Conservation (phyloP, 768 basidiomycete genomes). For the Leucocoprinus leucothites region DNA sequence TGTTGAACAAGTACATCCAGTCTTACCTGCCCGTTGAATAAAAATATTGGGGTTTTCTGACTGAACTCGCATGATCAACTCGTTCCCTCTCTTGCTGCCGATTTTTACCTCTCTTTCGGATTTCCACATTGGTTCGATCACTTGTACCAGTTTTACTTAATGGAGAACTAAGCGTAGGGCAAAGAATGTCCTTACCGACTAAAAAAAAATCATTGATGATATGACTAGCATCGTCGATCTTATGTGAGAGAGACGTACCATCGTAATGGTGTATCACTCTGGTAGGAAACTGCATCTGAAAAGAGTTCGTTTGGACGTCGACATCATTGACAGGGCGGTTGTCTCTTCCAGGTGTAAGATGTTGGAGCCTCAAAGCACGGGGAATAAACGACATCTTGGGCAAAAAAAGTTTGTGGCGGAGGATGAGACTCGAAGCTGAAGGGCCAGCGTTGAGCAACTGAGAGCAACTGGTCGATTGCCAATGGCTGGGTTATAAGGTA, state of each 20-base stretch:
- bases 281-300: conserved; percentile 1
- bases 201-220: neutral
- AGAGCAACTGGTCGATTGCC: neutral
- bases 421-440: neutral
- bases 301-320: conserved; percentile 8
- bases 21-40: conserved; percentile 23
- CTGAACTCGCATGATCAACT: conserved; percentile 29
- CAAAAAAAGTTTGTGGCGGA: neutral
- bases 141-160: conserved; percentile 10
- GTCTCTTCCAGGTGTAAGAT: neutral
- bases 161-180: neutral
- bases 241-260: neutral
- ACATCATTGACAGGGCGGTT: neutral
- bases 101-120: conserved; percentile 18
- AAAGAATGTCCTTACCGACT: conserved; percentile 6
- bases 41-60: conserved; percentile 21
- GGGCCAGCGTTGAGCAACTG: no score
- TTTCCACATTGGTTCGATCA: conserved; percentile 22
- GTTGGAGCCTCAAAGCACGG: neutral
- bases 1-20: neutral
- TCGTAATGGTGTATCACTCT: conserved; percentile 8
- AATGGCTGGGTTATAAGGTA: neutral
- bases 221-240: no score
- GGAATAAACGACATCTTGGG: conserved; percentile 3
- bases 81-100: conserved; percentile 24